A percentile compares a stretch with the other conserved stretches of the same genome.
phyloP scores from a whole-genome alignment of 2,329 filamentous ascomycete genomes.

The Phaeophleospora eucalypticola region DNA sequence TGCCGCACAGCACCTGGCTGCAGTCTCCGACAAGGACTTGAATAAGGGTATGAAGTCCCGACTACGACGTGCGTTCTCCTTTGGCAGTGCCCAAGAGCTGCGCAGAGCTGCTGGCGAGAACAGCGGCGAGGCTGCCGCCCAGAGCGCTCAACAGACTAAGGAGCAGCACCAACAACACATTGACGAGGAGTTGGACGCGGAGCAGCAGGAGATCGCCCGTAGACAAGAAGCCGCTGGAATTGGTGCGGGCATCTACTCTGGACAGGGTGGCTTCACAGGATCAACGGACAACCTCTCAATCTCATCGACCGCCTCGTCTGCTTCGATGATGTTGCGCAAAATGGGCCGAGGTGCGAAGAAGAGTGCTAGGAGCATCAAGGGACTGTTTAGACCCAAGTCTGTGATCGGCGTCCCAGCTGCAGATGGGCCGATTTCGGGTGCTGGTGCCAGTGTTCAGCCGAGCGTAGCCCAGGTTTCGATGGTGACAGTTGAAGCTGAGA shows the following conservation, averaged over 20 bases:
- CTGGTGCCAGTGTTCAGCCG: constrained; percentile 36
- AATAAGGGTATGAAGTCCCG: constrained; percentile 81
- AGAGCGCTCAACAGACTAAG: constrained; percentile 19
- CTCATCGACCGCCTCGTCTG: constrained; percentile 83
- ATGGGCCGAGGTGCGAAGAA: constrained; percentile 99
- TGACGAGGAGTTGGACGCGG: constrained; percentile 57
- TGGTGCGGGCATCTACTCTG: constrained; percentile 88
- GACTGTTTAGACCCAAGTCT: constrained; percentile 92
- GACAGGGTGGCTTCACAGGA: constrained; percentile 76
- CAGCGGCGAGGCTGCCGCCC: constrained; percentile 31
- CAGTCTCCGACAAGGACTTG: constrained; percentile 76
- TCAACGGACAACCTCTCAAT: constrained; percentile 95
- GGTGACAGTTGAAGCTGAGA: constrained; percentile 91
- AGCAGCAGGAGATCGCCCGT: constrained; percentile 86
- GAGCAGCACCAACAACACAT: constrained; percentile 30
- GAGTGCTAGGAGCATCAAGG: constrained; percentile 82
- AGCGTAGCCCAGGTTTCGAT: constrained; percentile 86
- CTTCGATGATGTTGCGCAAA: constrained; percentile 92
- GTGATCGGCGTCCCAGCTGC: constrained; percentile 71
- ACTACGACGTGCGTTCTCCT: constrained; percentile 87
- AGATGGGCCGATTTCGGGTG: constrained; percentile 59
- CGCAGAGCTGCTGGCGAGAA: constrained; percentile 68
- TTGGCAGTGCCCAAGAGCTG: constrained; percentile 90
- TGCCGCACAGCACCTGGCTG: constrained; percentile 78
- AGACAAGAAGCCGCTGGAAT: constrained; percentile 90